A percentile compares a stretch with the other conserved stretches of the same genome.
These are phyloP conservation scores for Malassezia nana DNA, from an alignment of 1,284 basidiomycete species.

Conservation along the genomic window DNA sequence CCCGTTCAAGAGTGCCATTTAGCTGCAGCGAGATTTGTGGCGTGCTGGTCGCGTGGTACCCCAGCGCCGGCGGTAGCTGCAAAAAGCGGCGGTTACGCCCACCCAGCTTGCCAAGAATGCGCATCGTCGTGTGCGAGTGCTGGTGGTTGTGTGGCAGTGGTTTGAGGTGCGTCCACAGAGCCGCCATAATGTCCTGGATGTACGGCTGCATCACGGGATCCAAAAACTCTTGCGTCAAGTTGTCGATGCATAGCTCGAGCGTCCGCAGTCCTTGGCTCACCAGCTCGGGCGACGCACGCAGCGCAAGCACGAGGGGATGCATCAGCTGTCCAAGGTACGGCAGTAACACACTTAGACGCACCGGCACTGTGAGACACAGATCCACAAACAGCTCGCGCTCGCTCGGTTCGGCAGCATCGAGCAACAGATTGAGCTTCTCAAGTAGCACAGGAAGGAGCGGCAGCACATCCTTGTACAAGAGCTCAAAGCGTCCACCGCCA, in stretches of 20 bases:
- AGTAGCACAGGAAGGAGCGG: slow-evolving; percentile 94
- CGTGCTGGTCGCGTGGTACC: slow-evolving; percentile 52
- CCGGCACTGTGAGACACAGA: slow-evolving; percentile 89
- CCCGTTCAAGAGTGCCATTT: slow-evolving; percentile 51
- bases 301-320: slow-evolving; percentile 85
- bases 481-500: slow-evolving; percentile 90
- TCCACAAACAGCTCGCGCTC: slow-evolving; percentile 63
- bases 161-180: slow-evolving; percentile 58
- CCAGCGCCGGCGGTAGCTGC: slow-evolving; percentile 67
- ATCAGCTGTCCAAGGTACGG: slow-evolving; percentile 93
- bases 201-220: slow-evolving; percentile 84
- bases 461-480: slow-evolving; percentile 90
- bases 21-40: slow-evolving; percentile 27
- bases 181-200: slow-evolving; percentile 77
- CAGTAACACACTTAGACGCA: slow-evolving; percentile 86
- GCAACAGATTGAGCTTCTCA: slow-evolving; percentile 68
- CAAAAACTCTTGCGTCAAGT: slow-evolving; percentile 93
- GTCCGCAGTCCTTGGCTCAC: slow-evolving; percentile 93
- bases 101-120: slow-evolving; percentile 92
- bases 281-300: slow-evolving; percentile 69
- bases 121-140: slow-evolving; percentile 87
- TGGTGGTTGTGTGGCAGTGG: slow-evolving; percentile 82
- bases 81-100: slow-evolving; percentile 77
- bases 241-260: slow-evolving; percentile 98
- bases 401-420: slow-evolving; percentile 42